These are phyloP conservation scores for Phaeosphaeriaceae sp. DNA, from an alignment of 2,329 filamentous ascomycete species.

Conservation along the genomic window DNA sequence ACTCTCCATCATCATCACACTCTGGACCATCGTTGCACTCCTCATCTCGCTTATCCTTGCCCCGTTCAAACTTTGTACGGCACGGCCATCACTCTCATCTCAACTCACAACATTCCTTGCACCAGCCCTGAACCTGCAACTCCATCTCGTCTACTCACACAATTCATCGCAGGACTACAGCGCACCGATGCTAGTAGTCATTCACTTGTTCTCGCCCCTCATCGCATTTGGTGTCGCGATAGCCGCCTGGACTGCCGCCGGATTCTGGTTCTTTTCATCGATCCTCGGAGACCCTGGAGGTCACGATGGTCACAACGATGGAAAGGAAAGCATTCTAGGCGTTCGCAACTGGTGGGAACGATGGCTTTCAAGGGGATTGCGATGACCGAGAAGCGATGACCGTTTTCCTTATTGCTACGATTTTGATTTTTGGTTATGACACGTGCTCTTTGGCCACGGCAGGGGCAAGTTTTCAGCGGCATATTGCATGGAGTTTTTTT, in stretches of 20 bases:
- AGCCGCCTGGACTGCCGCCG: slow-evolving; percentile 64
- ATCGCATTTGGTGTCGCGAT: slow-evolving; percentile 63
- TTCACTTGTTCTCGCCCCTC: slow-evolving; percentile 63
- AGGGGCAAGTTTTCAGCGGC: slow-evolving; percentile 25
- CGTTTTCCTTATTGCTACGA: slow-evolving; percentile 1
- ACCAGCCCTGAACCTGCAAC: slow-evolving; percentile 60
- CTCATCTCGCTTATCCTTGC: slow-evolving; percentile 56
- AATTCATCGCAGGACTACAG: slow-evolving; percentile 46
- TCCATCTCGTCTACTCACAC: slow-evolving; percentile 56
- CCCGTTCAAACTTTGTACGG: slow-evolving; percentile 62
- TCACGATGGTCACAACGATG: slow-evolving; percentile 65
- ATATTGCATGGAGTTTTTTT: slow-evolving; percentile 26
- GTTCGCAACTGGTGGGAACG: slow-evolving; percentile 66
- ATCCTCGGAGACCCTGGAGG: slow-evolving; percentile 68
- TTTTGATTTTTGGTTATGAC: slow-evolving; percentile 7
- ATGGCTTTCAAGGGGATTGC: slow-evolving; percentile 57
- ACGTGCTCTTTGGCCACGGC: slow-evolving; percentile 7
- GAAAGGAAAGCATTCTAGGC: slow-evolving; percentile 63
- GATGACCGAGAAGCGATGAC: slow-evolving; percentile 16
- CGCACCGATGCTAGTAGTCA: slow-evolving; percentile 55
- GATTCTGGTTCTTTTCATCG: slow-evolving; percentile 67
- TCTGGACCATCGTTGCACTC: slow-evolving; percentile 60
- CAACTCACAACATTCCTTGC: slow-evolving; percentile 61
- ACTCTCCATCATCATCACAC: slow-evolving; percentile 59
- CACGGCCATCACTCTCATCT: slow-evolving; percentile 54